phyloP scores from a whole-genome alignment of 225 moss, liverwort and hornwort genomes.

The Neckera pumila region DNA sequence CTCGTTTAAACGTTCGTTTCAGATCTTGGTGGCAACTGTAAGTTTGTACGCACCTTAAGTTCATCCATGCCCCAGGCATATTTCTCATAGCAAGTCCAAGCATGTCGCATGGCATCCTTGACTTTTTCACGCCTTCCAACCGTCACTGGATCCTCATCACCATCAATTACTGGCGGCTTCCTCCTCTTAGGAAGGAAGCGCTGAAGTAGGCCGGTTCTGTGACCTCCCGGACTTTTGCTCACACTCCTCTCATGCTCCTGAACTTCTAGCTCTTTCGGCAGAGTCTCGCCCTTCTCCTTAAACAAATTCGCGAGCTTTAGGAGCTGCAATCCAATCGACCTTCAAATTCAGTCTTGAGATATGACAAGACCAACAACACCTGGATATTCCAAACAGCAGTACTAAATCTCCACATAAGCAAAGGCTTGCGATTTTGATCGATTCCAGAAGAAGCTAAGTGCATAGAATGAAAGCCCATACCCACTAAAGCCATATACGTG shows the following conservation, averaged over 20 bases:
- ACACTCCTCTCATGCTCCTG: slow-evolving; percentile 11
- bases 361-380: neutral
- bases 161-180: slow-evolving; percentile 14
- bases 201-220: neutral
- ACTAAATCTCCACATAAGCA: neutral
- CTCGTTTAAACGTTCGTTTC: neutral
- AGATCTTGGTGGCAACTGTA: neutral
- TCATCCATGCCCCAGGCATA: slow-evolving; percentile 96
- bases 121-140: slow-evolving; percentile 65
- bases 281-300: slow-evolving; percentile 23
- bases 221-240: neutral
- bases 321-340: slow-evolving; percentile 9
- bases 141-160: slow-evolving; percentile 49
- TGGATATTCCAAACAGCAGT: neutral
- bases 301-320: slow-evolving; percentile 10
- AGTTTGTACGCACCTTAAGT: slow-evolving; percentile 37
- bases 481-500: neutral
- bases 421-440: neutral
- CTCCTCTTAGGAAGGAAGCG: slow-evolving; percentile 4
- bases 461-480: neutral
- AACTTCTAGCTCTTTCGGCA: slow-evolving; percentile 17
- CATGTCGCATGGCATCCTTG: slow-evolving; percentile 85
- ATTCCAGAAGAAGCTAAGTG: neutral
- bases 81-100: slow-evolving; percentile 81
- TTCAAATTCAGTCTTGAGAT: neutral